phyloP scores from a whole-genome alignment of 805 yeast species.

The Saccharomycopsis babjevae region DNA sequence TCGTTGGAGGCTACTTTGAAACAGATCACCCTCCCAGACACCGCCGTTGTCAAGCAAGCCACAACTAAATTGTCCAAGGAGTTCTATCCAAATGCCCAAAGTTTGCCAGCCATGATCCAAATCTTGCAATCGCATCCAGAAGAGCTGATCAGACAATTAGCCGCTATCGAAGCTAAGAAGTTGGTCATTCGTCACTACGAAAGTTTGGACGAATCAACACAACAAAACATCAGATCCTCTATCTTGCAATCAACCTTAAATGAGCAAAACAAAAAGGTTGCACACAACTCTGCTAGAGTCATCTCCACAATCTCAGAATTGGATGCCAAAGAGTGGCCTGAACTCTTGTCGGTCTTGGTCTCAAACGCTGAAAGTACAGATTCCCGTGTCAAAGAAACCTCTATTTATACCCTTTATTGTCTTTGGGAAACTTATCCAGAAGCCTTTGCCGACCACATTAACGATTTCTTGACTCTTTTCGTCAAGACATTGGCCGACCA shows the following conservation, averaged over 20 bases:
- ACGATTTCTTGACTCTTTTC: conserved; percentile 64
- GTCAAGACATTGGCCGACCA: conserved; percentile 49
- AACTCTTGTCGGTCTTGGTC: conserved; percentile 61
- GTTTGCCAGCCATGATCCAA: conserved; percentile 76
- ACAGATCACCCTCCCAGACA: conserved; percentile 74
- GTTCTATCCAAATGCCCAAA: conserved; percentile 57
- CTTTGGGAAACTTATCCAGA: conserved; percentile 62
- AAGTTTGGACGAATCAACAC: conserved; percentile 32
- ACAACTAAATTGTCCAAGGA: conserved; percentile 63
- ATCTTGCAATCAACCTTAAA: conserved; percentile 59
- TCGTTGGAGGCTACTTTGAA: conserved; percentile 71
- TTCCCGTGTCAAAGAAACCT: conserved; percentile 62
- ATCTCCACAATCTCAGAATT: conserved; percentile 78
- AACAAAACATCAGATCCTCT: conserved; percentile 54
- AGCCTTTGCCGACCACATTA: conserved; percentile 45
- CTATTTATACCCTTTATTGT: conserved; percentile 69
- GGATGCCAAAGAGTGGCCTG: conserved; percentile 58
- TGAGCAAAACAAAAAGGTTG: conserved; percentile 54
- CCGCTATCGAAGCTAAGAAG: conserved; percentile 95
- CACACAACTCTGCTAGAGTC: conserved; percentile 86
- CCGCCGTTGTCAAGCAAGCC: conserved; percentile 73
- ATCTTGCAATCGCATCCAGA: conserved; percentile 62
- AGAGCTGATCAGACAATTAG: conserved; percentile 73
- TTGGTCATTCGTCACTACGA: conserved; percentile 65
- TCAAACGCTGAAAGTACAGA: conserved; percentile 48